Conservation (phyloP, 345 rosid genomes). For the Gossypium australe region DNA sequence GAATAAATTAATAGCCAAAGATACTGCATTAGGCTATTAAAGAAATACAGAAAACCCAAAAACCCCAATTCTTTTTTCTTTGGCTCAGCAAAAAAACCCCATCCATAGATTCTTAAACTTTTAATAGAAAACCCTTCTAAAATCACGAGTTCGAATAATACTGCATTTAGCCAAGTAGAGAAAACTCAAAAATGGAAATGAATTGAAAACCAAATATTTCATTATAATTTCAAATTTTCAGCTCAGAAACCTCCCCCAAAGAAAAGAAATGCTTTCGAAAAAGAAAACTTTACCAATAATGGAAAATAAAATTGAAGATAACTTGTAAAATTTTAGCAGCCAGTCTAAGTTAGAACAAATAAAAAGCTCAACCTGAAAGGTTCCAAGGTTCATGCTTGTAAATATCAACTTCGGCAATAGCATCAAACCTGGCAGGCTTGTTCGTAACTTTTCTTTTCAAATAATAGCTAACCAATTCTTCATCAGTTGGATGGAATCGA, state of each 20-base stretch:
- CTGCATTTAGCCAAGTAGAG: too few relatives aligned
- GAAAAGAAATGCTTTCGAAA: neutral
- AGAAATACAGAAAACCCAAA: neutral
- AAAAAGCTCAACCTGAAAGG: slow-evolving; percentile 48
- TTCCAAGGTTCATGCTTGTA: slow-evolving; percentile 91
- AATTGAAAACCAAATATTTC: too few relatives aligned
- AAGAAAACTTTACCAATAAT: neutral
- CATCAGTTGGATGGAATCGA: slow-evolving; percentile 93
- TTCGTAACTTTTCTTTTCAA: slow-evolving; percentile 71
- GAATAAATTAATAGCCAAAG: neutral
- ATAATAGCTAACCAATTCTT: slow-evolving; percentile 77
- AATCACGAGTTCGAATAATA: too few relatives aligned
- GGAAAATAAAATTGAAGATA: neutral
- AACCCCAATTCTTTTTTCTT: too few relatives aligned
- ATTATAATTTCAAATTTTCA: neutral
- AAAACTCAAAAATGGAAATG: too few relatives aligned
- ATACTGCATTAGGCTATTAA: neutral
- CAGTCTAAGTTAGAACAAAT: neutral
- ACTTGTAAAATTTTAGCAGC: neutral
- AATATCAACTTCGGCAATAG: slow-evolving; percentile 76
- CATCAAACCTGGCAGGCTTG: slow-evolving; percentile 66
- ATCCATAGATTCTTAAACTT: too few relatives aligned
- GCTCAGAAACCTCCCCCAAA: neutral
- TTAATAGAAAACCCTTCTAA: too few relatives aligned
- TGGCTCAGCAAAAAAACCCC: too few relatives aligned